Conservation (phyloP, 2,329 filamentous ascomycete species). For the Rhynchosporium agropyri region DNA sequence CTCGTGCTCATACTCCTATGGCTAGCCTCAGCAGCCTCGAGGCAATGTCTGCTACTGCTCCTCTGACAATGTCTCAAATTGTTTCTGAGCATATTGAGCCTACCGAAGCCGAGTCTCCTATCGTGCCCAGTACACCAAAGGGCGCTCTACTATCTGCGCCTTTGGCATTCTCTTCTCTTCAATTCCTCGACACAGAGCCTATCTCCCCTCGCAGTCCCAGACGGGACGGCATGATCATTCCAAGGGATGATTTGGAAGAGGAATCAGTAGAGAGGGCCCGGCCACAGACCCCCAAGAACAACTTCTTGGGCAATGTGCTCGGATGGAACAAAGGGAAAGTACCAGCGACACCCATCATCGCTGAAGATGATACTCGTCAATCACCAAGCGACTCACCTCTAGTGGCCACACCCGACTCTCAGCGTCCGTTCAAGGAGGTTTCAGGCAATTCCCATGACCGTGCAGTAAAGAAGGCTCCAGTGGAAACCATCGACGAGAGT, state of each 20-base stretch:
- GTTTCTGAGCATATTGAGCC: constrained; percentile 44
- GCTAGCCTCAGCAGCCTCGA: constrained; percentile 28
- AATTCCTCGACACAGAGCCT: constrained; percentile 39
- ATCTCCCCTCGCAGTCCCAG: constrained; percentile 52
- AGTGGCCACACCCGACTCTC: constrained; percentile 55
- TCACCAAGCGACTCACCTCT: constrained; percentile 55
- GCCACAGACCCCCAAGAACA: constrained; percentile 48
- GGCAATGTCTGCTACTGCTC: constrained; percentile 17
- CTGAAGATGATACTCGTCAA: constrained; percentile 66
- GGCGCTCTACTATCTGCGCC: constrained; percentile 41
- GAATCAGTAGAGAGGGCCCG: constrained; percentile 38
- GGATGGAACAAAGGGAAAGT: constrained; percentile 49
- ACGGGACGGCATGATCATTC: constrained; percentile 59
- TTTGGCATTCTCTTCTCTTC: constrained; percentile 40
- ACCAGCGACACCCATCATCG: constrained; percentile 53
- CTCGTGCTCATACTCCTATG: constrained; percentile 40
- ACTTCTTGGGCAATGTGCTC: constrained; percentile 49
- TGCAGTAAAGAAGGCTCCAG: constrained; percentile 45
- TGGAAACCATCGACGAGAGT: constrained; percentile 66
- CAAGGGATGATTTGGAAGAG: constrained; percentile 47
- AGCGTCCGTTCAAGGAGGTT: constrained; percentile 62
- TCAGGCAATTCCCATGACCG: constrained; percentile 58
- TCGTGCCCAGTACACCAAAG: constrained; percentile 19
- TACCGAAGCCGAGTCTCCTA: constrained; percentile 34
- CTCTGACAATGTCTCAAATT: constrained; percentile 42